phyloP scores from a whole-genome alignment of 192 early-diverging fungal genomes.

The Coemansia sp. region DNA sequence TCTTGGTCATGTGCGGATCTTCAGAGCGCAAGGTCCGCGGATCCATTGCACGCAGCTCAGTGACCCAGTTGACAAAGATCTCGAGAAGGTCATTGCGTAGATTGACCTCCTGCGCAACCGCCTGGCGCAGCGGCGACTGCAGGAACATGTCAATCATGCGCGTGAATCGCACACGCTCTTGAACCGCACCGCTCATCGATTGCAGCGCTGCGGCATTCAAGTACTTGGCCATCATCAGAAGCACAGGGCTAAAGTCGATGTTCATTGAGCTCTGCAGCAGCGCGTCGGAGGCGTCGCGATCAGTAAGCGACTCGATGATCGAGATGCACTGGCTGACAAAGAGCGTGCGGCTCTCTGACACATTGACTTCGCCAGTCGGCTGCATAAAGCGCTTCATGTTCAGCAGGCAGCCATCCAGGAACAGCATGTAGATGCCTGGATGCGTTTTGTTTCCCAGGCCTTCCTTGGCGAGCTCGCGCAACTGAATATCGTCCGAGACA shows the following conservation, averaged over 20 bases:
- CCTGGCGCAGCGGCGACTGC: slow-evolving; percentile 53
- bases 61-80: slow-evolving; percentile 57
- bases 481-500: slow-evolving; percentile 54
- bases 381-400: slow-evolving; percentile 57
- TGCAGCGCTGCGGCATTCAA: slow-evolving; percentile 43
- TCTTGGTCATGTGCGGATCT: slow-evolving; percentile 43
- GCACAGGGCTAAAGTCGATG: slow-evolving; percentile 54
- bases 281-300: slow-evolving; percentile 47
- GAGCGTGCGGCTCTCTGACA: slow-evolving; percentile 55
- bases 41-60: slow-evolving; percentile 55
- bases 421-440: slow-evolving; percentile 55
- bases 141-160: slow-evolving; percentile 52
- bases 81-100: slow-evolving; percentile 56
- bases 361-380: slow-evolving; percentile 52
- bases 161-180: slow-evolving; percentile 50
- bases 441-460: slow-evolving; percentile 57
- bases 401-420: slow-evolving; percentile 50
- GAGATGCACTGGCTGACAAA: slow-evolving; percentile 58
- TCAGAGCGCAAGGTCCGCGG: slow-evolving; percentile 49
- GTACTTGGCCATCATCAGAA: slow-evolving; percentile 53
- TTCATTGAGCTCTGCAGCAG: slow-evolving; percentile 47
- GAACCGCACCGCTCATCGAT: slow-evolving; percentile 40
- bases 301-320: slow-evolving; percentile 52
- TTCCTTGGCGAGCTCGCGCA: slow-evolving; percentile 57
- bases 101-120: slow-evolving; percentile 53